phyloP scores from a whole-genome alignment of 2,329 filamentous ascomycete genomes.

The Annulohypoxylon truncatum region DNA sequence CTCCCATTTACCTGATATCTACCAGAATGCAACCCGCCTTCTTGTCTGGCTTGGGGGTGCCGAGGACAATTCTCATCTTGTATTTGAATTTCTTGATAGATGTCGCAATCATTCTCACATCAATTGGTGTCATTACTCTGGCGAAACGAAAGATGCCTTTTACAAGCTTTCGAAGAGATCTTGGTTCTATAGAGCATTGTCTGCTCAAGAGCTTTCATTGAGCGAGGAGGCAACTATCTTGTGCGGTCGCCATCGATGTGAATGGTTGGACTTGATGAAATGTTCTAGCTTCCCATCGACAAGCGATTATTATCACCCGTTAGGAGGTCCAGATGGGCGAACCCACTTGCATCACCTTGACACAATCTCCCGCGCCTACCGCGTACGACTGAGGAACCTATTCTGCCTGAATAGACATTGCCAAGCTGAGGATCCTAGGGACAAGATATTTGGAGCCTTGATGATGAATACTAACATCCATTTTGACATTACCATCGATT shows the following conservation, averaged over 20 bases:
- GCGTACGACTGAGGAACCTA: conserved; percentile 1
- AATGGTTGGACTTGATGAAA: conserved; percentile 18
- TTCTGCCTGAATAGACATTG: conserved; percentile 26
- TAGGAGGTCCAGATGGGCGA: conserved; percentile 18
- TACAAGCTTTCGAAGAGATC: conserved; percentile 14
- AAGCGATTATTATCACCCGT: conserved; percentile 26
- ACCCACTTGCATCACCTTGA: conserved; percentile 25
- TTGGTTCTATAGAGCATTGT: conserved; percentile 23
- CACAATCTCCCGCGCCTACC: not conserved
- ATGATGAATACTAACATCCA: not conserved
- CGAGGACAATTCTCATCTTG: conserved; percentile 24
- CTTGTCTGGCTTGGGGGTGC: conserved; percentile 29
- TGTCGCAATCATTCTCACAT: conserved; percentile 24
- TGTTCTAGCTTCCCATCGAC: conserved; percentile 17
- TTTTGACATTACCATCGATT: conserved; percentile 10
- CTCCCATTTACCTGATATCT: conserved; percentile 7
- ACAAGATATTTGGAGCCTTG: conserved; percentile 20
- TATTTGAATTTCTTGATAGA: conserved; percentile 30
- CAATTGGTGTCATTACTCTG: conserved; percentile 32
- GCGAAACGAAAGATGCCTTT: conserved; percentile 21
- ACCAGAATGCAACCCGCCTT: conserved; percentile 12
- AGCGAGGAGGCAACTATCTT: conserved; percentile 4
- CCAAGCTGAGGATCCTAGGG: conserved; percentile 17
- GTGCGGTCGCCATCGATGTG: conserved; percentile 18
- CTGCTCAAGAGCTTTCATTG: conserved; percentile 22